A percentile compares a stretch with the other conserved stretches of the same genome.
Evolutionary conservation across 495 filamentous ascomycete species (phyloP).

Genomic region (Apodospora peruviana): DNA sequence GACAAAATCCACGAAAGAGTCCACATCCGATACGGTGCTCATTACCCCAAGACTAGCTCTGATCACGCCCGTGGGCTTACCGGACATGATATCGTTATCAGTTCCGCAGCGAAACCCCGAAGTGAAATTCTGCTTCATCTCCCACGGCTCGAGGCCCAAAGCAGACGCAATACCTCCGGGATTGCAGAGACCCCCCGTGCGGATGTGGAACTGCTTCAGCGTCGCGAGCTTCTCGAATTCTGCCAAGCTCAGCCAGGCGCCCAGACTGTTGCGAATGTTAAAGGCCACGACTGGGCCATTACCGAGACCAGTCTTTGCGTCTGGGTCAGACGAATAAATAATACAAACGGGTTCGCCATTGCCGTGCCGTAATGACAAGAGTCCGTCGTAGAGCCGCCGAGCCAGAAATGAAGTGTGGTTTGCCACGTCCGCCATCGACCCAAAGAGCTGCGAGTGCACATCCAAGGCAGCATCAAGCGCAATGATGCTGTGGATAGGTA

Average conservation of each 20-base stretch:
- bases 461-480: constrained; percentile 70
- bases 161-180: constrained; percentile 73
- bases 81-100: constrained; percentile 73
- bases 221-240: constrained; percentile 81
- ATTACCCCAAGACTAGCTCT: constrained; percentile 82
- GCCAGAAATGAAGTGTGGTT: constrained; percentile 68
- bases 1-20: constrained; percentile 63
- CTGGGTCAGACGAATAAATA: constrained; percentile 50
- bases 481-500: constrained; percentile 83
- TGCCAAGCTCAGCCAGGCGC: constrained; percentile 70
- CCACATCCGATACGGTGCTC: constrained; percentile 73
- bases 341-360: constrained; percentile 63
- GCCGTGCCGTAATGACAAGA: constrained; percentile 56
- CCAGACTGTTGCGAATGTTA: constrained; percentile 63
- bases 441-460: constrained; percentile 63
- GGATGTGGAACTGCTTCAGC: constrained; percentile 71
- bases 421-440: constrained; percentile 64
- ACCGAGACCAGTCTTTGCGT: constrained; percentile 17
- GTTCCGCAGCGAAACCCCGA: constrained; percentile 74
- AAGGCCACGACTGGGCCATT: constrained; percentile 76
- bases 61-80: constrained; percentile 83
- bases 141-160: constrained; percentile 65
- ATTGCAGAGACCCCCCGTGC: constrained; percentile 86
- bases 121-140: constrained; percentile 76
- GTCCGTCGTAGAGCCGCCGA: constrained; percentile 49